These are phyloP conservation scores for Lepidium campestre DNA, from an alignment of 441 rosid species.

Conservation along the genomic window DNA sequence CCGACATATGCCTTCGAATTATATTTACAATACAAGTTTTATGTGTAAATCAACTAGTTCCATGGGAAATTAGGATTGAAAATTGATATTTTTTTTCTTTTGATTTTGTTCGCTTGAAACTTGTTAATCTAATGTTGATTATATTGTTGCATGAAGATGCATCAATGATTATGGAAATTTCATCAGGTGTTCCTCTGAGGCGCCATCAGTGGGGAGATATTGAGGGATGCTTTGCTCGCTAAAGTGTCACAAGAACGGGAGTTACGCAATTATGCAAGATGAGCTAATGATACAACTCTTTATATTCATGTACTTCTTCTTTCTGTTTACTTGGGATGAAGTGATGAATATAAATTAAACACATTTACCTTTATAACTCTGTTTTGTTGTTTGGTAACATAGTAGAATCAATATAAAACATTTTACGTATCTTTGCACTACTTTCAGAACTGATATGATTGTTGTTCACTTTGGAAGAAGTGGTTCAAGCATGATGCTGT, in stretches of 20 bases:
- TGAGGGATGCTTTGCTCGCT: conserved; percentile 88
- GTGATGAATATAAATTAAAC: neutral
- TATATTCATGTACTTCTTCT: conserved; percentile 41
- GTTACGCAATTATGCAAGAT: conserved; percentile 69
- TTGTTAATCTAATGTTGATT: neutral
- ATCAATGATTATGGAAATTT: neutral
- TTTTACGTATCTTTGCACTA: neutral
- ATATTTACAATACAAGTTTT: too few relatives aligned
- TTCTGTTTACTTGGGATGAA: neutral
- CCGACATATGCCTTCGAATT: conserved; percentile 61
- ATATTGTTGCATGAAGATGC: neutral
- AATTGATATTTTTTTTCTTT: neutral
- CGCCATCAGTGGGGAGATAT: conserved; percentile 83
- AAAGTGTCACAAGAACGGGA: conserved; percentile 81
- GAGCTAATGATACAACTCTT: conserved; percentile 63
- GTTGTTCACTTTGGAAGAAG: neutral
- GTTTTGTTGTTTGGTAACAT: neutral
- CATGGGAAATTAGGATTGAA: neutral
- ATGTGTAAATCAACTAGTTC: too few relatives aligned
- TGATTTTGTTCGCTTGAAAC: neutral
- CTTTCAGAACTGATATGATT: neutral
- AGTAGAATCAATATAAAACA: neutral
- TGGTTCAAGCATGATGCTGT: neutral
- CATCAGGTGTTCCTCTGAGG: conserved; percentile 90
- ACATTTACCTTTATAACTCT: neutral